Percentiles rank a stretch among this genome's conserved stretches.
phyloP scores from a whole-genome alignment of 306 rosid species.

The Lagenaria siceraria region DNA sequence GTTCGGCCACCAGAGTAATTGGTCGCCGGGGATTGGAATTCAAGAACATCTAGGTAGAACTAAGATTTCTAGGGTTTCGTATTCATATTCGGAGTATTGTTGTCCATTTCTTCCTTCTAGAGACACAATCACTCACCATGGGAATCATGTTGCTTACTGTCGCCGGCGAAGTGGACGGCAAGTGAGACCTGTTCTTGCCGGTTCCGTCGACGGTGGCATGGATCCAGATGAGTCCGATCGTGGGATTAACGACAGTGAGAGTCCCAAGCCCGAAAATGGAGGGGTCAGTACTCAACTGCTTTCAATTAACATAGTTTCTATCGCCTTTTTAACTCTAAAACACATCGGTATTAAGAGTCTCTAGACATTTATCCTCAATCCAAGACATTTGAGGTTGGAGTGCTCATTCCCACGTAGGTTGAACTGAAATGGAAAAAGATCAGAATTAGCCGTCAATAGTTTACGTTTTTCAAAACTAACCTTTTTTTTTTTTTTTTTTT shows the following conservation, averaged over 20 bases:
- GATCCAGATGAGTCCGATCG: conserved; percentile 59
- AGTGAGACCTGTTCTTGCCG: conserved; percentile 33
- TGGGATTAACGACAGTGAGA: conserved; percentile 24
- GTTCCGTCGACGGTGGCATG: conserved; percentile 20
- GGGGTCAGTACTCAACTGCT: conserved; percentile 30
- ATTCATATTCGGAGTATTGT: conserved; percentile 31
- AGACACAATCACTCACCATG: conserved; percentile 5
- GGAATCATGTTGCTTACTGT: conserved; percentile 25
- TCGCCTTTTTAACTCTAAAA: no score
- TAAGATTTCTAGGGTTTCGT: conserved; percentile 34
- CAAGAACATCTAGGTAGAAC: conserved; percentile 37
- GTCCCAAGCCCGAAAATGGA: conserved; percentile 27
- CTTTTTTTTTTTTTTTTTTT: no score
- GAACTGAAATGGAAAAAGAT: no score
- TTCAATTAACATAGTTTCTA: neutral
- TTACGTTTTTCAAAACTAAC: no score
- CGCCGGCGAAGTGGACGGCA: conserved; percentile 25
- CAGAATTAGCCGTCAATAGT: no score
- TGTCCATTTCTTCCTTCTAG: conserved; percentile 25
- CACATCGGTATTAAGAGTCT: no score
- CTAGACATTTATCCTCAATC: no score
- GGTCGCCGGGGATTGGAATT: conserved; percentile 52
- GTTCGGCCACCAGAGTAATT: conserved; percentile 56
- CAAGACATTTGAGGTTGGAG: no score
- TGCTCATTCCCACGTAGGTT: no score